phyloP scores from a whole-genome alignment of 192 early-diverging fungal genomes.

The Dissophora ornata region DNA sequence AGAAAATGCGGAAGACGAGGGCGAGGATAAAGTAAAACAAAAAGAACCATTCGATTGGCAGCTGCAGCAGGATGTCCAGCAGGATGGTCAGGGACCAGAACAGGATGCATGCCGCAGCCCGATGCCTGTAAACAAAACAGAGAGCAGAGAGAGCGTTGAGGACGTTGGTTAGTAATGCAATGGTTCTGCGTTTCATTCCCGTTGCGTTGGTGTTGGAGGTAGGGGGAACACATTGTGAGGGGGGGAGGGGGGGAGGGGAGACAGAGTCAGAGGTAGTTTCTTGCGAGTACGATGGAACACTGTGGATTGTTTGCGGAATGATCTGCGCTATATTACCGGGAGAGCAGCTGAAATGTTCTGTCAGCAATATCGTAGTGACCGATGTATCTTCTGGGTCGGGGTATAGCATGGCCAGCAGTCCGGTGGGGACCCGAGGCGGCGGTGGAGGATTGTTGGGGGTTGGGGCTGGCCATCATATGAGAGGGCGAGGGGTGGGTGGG shows the following conservation, averaged over 20 bases:
- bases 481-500: not conserved
- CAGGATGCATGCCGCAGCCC: constrained; percentile 51
- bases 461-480: not conserved
- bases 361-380: constrained; percentile 55
- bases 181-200: no score
- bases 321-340: constrained; percentile 20
- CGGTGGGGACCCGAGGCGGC: constrained; percentile 5
- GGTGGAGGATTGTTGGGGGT: constrained; percentile 4
- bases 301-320: no score
- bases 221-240: not conserved
- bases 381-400: constrained; percentile 39
- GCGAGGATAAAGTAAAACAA: constrained; percentile 54
- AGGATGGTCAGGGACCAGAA: constrained; percentile 55
- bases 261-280: not conserved
- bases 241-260: not conserved
- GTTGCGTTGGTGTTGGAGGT: no score
- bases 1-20: constrained; percentile 48
- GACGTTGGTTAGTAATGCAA: not conserved
- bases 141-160: not conserved
- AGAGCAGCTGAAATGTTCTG: constrained; percentile 49
- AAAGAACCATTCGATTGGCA: constrained; percentile 55
- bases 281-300: no score
- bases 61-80: constrained; percentile 45
- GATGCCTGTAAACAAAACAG: no score
- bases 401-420: not conserved